Evolutionary conservation across 192 early-diverging fungal genomes (phyloP).

Genomic region (Umbelopsis isabellina): DNA sequence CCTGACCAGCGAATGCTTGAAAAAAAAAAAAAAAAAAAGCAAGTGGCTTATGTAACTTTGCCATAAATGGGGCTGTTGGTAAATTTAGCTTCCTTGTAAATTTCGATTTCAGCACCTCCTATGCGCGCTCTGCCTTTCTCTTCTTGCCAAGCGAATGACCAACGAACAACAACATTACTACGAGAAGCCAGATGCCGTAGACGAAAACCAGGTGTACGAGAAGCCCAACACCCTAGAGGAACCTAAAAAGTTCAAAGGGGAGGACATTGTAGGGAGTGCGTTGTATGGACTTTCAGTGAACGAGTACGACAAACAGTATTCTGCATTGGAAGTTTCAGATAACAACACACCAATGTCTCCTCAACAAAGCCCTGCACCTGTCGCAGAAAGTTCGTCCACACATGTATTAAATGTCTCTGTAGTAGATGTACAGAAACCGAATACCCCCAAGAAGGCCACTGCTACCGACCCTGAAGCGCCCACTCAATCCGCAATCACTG

Average conservation of each 20-base stretch:
- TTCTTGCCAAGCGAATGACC: not conserved
- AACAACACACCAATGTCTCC: constrained; percentile 3
- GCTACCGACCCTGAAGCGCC: not conserved
- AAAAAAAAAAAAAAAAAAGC: not conserved
- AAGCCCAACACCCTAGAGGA: constrained; percentile 41
- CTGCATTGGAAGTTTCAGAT: not conserved
- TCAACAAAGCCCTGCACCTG: not conserved
- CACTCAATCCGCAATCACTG: constrained; percentile 4
- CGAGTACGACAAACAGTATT: constrained; percentile 12
- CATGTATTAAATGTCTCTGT: not conserved
- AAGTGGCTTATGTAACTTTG: constrained; percentile 3
- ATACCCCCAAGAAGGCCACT: not conserved
- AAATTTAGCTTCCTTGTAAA: too few species aligned
- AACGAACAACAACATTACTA: constrained; percentile 5
- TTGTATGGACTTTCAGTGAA: not conserved
- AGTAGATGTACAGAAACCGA: not conserved
- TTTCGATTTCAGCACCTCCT: not conserved
- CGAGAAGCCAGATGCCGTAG: constrained; percentile 30
- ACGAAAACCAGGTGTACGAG: constrained; percentile 29
- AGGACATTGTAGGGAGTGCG: constrained; percentile 1
- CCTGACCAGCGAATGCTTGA: not conserved
- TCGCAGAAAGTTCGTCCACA: not conserved
- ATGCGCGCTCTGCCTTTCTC: not conserved
- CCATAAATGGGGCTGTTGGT: not conserved
- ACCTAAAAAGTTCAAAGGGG: not conserved